Percentiles rank a stretch among this genome's conserved stretches.
Evolutionary conservation across 305 asterid species (phyloP).

Genomic region (Fraxinus greggii): DNA sequence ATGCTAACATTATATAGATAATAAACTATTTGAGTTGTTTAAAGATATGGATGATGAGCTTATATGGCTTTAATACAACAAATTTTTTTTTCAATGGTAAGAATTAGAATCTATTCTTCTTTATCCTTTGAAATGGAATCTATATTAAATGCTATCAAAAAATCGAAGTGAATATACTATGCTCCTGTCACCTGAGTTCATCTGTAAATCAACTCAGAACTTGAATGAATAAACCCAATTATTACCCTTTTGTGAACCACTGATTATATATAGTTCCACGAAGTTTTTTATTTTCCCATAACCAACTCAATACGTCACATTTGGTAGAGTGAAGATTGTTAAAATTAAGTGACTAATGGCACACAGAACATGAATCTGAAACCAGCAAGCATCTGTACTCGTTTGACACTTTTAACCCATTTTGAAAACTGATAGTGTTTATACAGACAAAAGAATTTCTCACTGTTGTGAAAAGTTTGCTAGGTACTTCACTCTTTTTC

Average conservation of each 20-base stretch:
- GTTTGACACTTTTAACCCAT: neutral
- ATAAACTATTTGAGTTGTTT: neutral
- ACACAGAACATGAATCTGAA: neutral
- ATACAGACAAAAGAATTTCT: neutral
- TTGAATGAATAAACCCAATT: neutral
- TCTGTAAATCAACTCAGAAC: neutral
- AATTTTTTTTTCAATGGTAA: neutral
- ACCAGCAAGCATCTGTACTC: neutral
- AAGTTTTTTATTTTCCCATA: neutral
- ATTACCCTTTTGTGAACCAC: neutral
- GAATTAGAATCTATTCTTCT: neutral
- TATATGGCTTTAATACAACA: neutral
- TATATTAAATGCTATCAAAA: neutral
- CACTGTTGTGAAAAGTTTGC: neutral
- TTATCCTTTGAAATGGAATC: neutral
- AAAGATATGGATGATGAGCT: neutral
- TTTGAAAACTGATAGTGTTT: neutral
- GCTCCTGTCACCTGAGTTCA: conserved; percentile 1
- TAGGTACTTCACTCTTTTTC: neutral
- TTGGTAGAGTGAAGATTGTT: neutral
- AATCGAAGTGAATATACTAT: neutral
- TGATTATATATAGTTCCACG: neutral
- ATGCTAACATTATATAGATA: neutral
- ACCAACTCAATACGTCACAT: neutral
- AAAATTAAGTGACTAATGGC: neutral